Base-by-base conservation (phyloP, 345 rosid genomes). In the Punica granatum region DNA sequence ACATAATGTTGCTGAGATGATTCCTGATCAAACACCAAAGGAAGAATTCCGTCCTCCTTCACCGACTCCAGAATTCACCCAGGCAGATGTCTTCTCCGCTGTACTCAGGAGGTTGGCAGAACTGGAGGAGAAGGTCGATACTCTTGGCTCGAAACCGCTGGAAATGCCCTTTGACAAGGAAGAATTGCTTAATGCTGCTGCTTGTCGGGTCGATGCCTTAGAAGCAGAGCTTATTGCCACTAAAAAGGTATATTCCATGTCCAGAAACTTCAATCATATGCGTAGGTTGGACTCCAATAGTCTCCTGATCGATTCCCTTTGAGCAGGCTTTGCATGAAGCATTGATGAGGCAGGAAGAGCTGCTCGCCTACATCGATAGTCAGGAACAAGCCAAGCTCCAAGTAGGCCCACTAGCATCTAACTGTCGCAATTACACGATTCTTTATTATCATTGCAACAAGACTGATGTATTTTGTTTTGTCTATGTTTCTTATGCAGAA, bases 161-260 rank as follows among this genome's bases (percentile, higher is more conserved):
- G 92, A 83, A 82, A 95, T 95, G 98, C 99, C 99, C 71, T 85
- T 59, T 21, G 98, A 92, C 84, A 92, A 95, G 83, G 99, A 76
- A 82, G 98, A 95, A 72, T 70, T 95, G 75, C 84, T 95, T 67
- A 88, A 87, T 70, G 99, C 97, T 64, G 98, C 98, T 64, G 96
- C 90, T 53, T 95, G 92, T 69, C 96, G 98, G 15, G 97, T 95
- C 67, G 99, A 95, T 67, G 97, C 94, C 26, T 79, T 95, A 37
- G 99, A 95, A 83, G 98, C 98, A 2, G 99, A 95, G 80, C 88
- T 95, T 63, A 95, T 95, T 79, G 87, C 99, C 63, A 90, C 99
- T 46, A 95, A 95, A 68, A 88, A 95, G 99, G 99, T 92, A 78
- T 26, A 6, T 37, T 34, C 25, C 44, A 19, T 14, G 1, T 6